Conservation (phyloP, 495 filamentous ascomycete genomes). For the Penicillium arizonense region DNA sequence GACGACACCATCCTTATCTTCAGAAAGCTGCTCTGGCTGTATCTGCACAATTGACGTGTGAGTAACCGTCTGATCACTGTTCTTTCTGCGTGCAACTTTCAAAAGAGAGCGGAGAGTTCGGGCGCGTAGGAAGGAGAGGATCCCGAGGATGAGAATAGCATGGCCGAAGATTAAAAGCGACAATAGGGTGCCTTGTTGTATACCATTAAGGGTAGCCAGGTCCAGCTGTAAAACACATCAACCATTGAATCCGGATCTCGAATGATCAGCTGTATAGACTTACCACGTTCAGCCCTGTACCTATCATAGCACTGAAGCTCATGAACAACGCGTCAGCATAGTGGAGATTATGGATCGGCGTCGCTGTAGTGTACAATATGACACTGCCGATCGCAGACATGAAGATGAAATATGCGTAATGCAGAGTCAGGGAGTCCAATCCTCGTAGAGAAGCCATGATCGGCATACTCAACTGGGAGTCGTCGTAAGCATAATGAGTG, state of each 20-base stretch:
- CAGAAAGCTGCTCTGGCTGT: background rate
- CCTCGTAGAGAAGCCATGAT: slow-evolving; percentile 31
- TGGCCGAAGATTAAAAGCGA: slow-evolving; percentile 69
- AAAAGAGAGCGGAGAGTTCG: slow-evolving; percentile 65
- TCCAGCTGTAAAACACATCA: slow-evolving; percentile 40
- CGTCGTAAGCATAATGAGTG: slow-evolving; percentile 11
- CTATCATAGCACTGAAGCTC: slow-evolving; percentile 73
- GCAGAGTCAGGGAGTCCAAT: slow-evolving; percentile 70
- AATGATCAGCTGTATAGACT: slow-evolving; percentile 18
- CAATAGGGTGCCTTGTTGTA: slow-evolving; percentile 75
- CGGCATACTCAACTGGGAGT: slow-evolving; percentile 12
- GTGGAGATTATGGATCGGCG: slow-evolving; percentile 55
- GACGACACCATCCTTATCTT: background rate
- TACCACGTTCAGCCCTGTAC: slow-evolving; percentile 69
- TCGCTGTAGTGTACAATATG: slow-evolving; percentile 71
- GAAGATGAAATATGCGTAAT: slow-evolving; percentile 73
- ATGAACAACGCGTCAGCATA: slow-evolving; percentile 79
- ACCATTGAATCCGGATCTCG: background rate
- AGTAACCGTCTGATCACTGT: background rate
- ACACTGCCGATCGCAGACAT: slow-evolving; percentile 60
- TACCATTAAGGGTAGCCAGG: slow-evolving; percentile 65
- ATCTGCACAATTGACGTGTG: background rate
- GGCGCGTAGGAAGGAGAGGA: slow-evolving; percentile 52
- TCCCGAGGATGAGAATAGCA: slow-evolving; percentile 41
- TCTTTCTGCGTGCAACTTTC: slow-evolving; percentile 44